These are phyloP conservation scores for Schizochytrium sp. DNA, from an alignment of 108 stramenopile genomes.

Conservation along the genomic window DNA sequence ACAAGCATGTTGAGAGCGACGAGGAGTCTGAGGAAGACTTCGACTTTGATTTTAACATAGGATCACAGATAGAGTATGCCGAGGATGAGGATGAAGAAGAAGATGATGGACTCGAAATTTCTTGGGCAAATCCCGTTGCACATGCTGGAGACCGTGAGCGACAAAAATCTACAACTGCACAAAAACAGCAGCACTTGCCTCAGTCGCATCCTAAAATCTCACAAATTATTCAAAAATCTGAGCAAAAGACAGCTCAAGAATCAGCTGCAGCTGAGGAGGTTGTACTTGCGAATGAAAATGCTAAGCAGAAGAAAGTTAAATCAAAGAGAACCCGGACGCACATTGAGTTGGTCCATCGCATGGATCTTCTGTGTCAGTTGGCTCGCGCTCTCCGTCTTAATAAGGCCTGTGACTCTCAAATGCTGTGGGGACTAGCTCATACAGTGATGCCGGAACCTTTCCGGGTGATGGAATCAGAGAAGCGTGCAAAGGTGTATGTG, in stretches of 20 bases:
- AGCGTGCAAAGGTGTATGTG: neutral
- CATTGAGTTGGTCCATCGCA: slow-evolving; percentile 9
- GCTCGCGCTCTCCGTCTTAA: slow-evolving; percentile 14
- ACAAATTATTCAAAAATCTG: too few species aligned
- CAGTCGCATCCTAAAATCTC: too few species aligned
- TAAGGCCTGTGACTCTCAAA: neutral
- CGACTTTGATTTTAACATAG: neutral
- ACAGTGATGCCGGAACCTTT: slow-evolving; percentile 32
- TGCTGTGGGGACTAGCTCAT: neutral
- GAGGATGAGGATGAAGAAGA: too few species aligned
- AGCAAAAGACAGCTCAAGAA: neutral
- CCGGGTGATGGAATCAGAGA: neutral
- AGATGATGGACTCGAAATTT: too few species aligned
- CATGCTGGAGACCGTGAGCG: too few species aligned
- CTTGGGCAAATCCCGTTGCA: too few species aligned
- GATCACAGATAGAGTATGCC: too few species aligned
- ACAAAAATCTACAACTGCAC: too few species aligned
- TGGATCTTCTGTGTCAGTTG: slow-evolving; percentile 46
- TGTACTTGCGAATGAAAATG: neutral
- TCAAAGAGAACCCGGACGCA: neutral
- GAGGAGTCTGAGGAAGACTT: neutral
- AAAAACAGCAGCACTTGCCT: too few species aligned
- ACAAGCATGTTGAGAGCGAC: neutral
- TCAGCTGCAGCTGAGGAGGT: neutral
- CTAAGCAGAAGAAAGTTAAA: neutral